These are phyloP conservation scores for Mucor ambiguus DNA, from an alignment of 371 early-diverging fungal genomes.

Conservation along the genomic window DNA sequence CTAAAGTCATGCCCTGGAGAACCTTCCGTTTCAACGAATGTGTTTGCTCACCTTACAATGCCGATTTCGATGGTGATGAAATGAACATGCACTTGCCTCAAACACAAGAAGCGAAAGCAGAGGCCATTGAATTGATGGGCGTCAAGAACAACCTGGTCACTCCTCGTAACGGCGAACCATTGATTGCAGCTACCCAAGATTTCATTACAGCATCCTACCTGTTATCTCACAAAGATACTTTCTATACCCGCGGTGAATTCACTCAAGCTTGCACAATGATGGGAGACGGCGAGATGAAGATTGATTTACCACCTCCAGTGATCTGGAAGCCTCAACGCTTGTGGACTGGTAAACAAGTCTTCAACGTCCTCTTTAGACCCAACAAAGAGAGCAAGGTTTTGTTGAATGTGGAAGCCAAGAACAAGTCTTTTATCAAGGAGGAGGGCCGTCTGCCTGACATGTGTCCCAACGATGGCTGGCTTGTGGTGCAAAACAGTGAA, in stretches of 20 bases:
- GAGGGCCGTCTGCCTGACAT: slow-evolving; percentile 70
- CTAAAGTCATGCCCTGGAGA: slow-evolving; percentile 95
- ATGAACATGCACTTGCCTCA: slow-evolving; percentile 99
- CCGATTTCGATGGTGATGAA: slow-evolving; percentile 99
- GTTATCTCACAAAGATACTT: slow-evolving; percentile 90
- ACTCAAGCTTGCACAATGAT: slow-evolving; percentile 88
- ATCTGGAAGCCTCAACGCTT: slow-evolving; percentile 78
- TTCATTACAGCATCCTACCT: slow-evolving; percentile 98
- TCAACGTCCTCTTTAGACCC: slow-evolving; percentile 87
- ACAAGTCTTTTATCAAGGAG: slow-evolving; percentile 70
- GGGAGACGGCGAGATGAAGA: slow-evolving; percentile 75
- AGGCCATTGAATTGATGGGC: slow-evolving; percentile 98
- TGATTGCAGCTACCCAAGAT: slow-evolving; percentile 99
- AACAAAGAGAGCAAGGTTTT: slow-evolving; percentile 69
- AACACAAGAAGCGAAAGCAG: slow-evolving; percentile 98
- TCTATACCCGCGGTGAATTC: slow-evolving; percentile 96
- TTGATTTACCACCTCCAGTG: slow-evolving; percentile 94
- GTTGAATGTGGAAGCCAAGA: slow-evolving; percentile 91
- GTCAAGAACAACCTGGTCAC: slow-evolving; percentile 97
- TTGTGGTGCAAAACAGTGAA: slow-evolving; percentile 92
- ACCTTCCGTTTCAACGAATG: slow-evolving; percentile 99
- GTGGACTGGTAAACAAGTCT: slow-evolving; percentile 74
- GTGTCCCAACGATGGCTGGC: slow-evolving; percentile 86
- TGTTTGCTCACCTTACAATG: slow-evolving; percentile 99
- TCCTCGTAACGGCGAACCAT: slow-evolving; percentile 93